A percentile compares a stretch with the other conserved stretches of the same genome.
phyloP scores from a whole-genome alignment of 768 basidiomycete species.

The Leccinum subgranulosum region DNA sequence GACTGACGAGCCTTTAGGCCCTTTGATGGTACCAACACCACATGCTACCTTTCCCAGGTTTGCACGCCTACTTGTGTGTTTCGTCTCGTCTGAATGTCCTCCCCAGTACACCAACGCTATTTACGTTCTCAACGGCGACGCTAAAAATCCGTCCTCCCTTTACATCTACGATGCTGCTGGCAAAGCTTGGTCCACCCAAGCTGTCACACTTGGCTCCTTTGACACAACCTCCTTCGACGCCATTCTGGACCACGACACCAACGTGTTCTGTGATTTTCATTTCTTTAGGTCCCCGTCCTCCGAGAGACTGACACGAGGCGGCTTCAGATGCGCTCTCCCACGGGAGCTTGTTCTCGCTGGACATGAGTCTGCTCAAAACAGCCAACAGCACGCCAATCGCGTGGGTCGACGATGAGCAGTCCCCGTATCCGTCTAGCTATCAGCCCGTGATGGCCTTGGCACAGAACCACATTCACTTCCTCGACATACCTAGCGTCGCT shows the following conservation, averaged over 20 bases:
- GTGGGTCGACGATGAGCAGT: conserved; percentile 62
- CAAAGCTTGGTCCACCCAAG: conserved; percentile 78
- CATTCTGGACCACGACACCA: conserved; percentile 93
- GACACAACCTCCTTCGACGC: conserved; percentile 63
- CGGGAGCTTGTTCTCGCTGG: conserved; percentile 62
- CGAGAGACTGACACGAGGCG: conserved; percentile 6
- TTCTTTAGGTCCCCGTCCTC: neutral
- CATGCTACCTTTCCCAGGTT: conserved; percentile 73
- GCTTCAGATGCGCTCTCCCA: conserved; percentile 64
- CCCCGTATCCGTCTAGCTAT: conserved; percentile 59
- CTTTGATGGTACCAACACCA: conserved; percentile 60
- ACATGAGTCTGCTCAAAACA: conserved; percentile 62
- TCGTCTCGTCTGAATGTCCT: conserved; percentile 4
- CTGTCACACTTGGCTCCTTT: conserved; percentile 49
- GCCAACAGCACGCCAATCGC: conserved; percentile 55
- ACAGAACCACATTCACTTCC: conserved; percentile 84
- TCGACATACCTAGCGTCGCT: conserved; percentile 63
- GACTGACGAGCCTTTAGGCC: conserved; percentile 39
- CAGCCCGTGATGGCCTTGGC: conserved; percentile 77
- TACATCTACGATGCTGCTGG: conserved; percentile 78
- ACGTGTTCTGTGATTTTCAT: conserved; percentile 64
- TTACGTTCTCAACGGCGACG: conserved; percentile 80
- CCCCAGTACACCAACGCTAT: conserved; percentile 77
- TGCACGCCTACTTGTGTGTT: neutral
- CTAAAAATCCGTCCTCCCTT: conserved; percentile 60